Percentiles rank a stretch among this genome's conserved stretches.
Evolutionary conservation across 495 filamentous ascomycete species (phyloP).

Genomic region (Neurospora tetraspora): DNA sequence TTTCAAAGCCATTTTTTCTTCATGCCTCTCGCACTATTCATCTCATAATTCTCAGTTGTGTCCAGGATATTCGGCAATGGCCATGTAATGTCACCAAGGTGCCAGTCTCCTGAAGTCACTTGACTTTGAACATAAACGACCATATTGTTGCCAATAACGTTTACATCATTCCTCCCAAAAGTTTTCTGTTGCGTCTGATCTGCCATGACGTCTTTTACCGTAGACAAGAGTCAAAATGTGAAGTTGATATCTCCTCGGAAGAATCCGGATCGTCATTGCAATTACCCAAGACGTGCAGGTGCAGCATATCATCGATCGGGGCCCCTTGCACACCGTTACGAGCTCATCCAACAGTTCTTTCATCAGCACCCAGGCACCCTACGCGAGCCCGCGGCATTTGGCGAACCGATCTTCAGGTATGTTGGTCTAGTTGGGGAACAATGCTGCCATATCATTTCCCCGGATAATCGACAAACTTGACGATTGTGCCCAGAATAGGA

Average conservation of each 20-base stretch:
- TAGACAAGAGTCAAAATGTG: not conserved
- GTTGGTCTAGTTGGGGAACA: not conserved
- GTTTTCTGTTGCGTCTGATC: not conserved
- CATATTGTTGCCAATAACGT: not conserved
- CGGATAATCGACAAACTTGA: not conserved
- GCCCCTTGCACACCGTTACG: not conserved
- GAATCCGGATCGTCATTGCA: not conserved
- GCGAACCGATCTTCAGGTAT: not conserved
- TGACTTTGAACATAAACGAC: not conserved
- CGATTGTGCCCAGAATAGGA: not conserved
- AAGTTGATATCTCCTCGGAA: not conserved
- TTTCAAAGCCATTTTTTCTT: not conserved
- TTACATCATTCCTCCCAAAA: not conserved
- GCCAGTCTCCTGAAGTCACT: not conserved
- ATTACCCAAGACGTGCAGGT: not conserved
- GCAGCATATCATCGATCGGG: not conserved
- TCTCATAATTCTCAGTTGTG: not conserved
- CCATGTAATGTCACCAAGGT: not conserved
- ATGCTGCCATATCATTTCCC: not conserved
- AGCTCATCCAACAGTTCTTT: not conserved
- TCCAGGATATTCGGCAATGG: not conserved
- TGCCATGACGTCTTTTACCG: not conserved
- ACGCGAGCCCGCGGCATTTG: not conserved
- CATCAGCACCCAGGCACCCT: not conserved
- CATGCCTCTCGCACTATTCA: not conserved